Evolutionary conservation across 345 rosid genomes (phyloP).

Genomic region (Streptanthus diversifolius): DNA sequence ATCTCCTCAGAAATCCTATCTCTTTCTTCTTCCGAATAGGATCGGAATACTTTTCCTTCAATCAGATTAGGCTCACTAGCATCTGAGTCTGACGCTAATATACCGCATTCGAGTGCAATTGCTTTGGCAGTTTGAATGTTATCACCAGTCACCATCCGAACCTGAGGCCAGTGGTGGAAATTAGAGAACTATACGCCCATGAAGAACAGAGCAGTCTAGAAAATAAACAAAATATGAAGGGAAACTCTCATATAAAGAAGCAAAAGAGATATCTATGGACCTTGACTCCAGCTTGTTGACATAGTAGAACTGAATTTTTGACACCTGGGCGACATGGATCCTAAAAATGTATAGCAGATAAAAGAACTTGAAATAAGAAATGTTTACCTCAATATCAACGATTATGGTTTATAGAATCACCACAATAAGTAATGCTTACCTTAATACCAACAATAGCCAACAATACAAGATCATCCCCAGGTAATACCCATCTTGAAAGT

Average conservation of each 20-base stretch:
- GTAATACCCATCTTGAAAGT: slow-evolving; percentile 66
- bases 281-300: slow-evolving; percentile 93
- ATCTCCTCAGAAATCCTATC: slow-evolving; percentile 73
- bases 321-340: slow-evolving; percentile 97
- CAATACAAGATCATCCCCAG: slow-evolving; percentile 85
- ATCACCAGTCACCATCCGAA: slow-evolving; percentile 99
- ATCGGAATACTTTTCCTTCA: slow-evolving; percentile 83
- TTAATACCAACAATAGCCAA: slow-evolving; percentile 86
- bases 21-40: slow-evolving; percentile 60
- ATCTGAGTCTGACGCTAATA: slow-evolving; percentile 55
- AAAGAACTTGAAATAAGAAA: slow-evolving; percentile 2
- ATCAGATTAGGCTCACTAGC: slow-evolving; percentile 65
- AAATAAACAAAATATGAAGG: not conserved
- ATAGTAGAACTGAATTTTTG: slow-evolving; percentile 62
- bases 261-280: slow-evolving; percentile 36
- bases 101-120: slow-evolving; percentile 94
- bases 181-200: slow-evolving; percentile 2
- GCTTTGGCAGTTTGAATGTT: slow-evolving; percentile 93
- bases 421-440: slow-evolving; percentile 40
- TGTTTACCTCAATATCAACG: not conserved
- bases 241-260: not conserved
- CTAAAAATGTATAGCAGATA: slow-evolving; percentile 41
- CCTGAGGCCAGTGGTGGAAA: slow-evolving; percentile 40
- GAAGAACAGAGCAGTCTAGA: slow-evolving; percentile 7
- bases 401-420: not conserved